Evolutionary conservation across 2,329 filamentous ascomycete species (phyloP).

Genomic region (Arthrobotrys conoides): DNA sequence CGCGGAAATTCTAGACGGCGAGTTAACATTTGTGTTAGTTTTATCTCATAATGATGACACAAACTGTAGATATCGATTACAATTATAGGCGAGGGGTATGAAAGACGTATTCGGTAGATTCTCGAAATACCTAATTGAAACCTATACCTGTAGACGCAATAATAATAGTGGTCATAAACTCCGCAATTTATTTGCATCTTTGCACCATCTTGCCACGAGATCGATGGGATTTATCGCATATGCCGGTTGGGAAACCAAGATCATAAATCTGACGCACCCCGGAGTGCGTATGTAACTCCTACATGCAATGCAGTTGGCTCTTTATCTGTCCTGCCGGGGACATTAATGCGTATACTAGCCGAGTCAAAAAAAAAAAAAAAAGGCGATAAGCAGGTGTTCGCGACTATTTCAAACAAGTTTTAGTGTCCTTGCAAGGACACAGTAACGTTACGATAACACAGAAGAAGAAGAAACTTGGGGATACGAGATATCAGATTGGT

Average conservation of each 20-base stretch:
- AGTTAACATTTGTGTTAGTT: constrained; percentile 30
- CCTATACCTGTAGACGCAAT: constrained; percentile 1
- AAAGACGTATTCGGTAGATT: constrained; percentile 12
- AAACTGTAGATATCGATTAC: constrained; percentile 12
- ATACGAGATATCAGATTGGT: constrained; percentile 28
- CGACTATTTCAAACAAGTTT: constrained; percentile 38
- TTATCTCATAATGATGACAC: constrained; percentile 47
- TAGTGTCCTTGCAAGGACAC: constrained; percentile 25
- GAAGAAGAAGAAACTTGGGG: background rate
- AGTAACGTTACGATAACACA: constrained; percentile 29
- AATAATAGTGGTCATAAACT: background rate
- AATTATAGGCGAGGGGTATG: background rate
- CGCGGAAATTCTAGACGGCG: constrained; percentile 50
- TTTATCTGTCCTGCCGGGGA: constrained; percentile 18
- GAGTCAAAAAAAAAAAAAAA: background rate
- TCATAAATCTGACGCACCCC: constrained; percentile 42
- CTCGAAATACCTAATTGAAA: background rate
- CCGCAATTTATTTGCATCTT: constrained; percentile 24
- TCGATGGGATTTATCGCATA: constrained; percentile 36
- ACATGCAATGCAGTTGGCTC: constrained; percentile 6
- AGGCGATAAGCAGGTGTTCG: constrained; percentile 35
- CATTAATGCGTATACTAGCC: constrained; percentile 23
- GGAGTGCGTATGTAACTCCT: constrained; percentile 25
- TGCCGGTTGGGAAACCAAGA: constrained; percentile 29
- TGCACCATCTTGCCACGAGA: constrained; percentile 20